Conservation (phyloP, 192 early-diverging fungal species). For the Funneliformis mosseae region DNA sequence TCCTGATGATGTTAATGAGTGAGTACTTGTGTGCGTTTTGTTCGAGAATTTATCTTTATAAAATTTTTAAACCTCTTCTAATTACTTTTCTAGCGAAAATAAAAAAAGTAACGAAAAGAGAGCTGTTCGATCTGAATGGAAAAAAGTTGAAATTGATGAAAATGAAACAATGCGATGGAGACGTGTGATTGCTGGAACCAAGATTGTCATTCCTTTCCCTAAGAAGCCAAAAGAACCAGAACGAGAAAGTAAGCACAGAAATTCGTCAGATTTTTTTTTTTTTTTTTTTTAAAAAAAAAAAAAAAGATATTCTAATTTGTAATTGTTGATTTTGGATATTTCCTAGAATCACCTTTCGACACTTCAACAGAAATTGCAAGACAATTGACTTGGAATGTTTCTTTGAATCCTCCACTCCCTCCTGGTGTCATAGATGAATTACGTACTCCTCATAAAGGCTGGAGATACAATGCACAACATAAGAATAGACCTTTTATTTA, state of each 20-base stretch:
- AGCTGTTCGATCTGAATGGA: constrained; percentile 10
- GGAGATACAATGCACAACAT: neutral
- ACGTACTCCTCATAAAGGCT: neutral
- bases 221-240: neutral
- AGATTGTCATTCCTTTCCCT: neutral
- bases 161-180: neutral
- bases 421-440: neutral
- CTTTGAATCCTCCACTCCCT: neutral
- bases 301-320: neutral
- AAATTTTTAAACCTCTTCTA: neutral
- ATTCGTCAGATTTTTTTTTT: too few species aligned
- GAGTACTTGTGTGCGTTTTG: constrained; percentile 17
- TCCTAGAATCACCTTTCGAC: neutral
- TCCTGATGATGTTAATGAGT: constrained; percentile 44
- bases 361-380: neutral
- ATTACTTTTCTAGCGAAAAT: neutral
- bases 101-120: neutral
- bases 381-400: neutral
- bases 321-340: neutral
- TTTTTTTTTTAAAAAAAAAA: too few species aligned
- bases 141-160: constrained; percentile 11
- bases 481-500: constrained; percentile 19
- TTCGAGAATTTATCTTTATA: neutral
- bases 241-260: constrained; percentile 14
- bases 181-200: constrained; percentile 11